A percentile compares a stretch with the other conserved stretches of the same genome.
Evolutionary conservation across 2,329 filamentous ascomycete species (phyloP).

Genomic region (Exophiala alcalophila): DNA sequence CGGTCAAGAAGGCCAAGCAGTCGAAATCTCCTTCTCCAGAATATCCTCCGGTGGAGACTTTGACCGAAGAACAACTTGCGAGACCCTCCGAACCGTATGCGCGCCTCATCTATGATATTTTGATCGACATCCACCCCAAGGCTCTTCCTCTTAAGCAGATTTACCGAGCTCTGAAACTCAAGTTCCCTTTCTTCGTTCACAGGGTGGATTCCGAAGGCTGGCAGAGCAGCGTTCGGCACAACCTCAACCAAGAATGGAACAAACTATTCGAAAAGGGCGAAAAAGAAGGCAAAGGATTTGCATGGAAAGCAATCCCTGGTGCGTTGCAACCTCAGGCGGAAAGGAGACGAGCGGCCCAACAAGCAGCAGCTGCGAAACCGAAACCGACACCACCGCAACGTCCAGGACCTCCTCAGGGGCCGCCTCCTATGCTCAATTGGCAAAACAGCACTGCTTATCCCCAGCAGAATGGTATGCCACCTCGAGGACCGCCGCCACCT

Average conservation of each 20-base stretch:
- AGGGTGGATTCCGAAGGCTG: constrained; percentile 63
- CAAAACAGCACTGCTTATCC: constrained; percentile 27
- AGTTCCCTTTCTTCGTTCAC: constrained; percentile 61
- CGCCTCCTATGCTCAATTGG: constrained; percentile 24
- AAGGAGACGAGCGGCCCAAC: constrained; percentile 25
- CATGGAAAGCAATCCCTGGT: constrained; percentile 60
- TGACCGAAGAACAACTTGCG: constrained; percentile 61
- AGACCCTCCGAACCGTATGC: constrained; percentile 63
- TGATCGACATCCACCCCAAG: constrained; percentile 48
- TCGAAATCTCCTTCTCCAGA: constrained; percentile 59
- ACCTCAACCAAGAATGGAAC: constrained; percentile 56
- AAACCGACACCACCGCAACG: constrained; percentile 25
- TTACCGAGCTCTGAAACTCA: constrained; percentile 61
- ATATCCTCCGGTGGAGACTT: constrained; percentile 57
- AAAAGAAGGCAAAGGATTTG: constrained; percentile 61
- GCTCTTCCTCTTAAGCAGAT: constrained; percentile 65
- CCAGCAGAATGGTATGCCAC: constrained; percentile 25
- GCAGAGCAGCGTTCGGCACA: constrained; percentile 66
- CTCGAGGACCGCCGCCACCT: constrained; percentile 19
- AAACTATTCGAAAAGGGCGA: constrained; percentile 58
- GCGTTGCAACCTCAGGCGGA: constrained; percentile 27
- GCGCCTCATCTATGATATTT: constrained; percentile 62
- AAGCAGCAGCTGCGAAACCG: constrained; percentile 24
- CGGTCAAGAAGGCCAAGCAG: constrained; percentile 40
- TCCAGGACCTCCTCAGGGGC: constrained; percentile 20